Evolutionary conservation across 169 alveolate genomes (phyloP), one percentile per base, ranked within the genome.

Genomic region (Eimeria falciformis): DNA sequence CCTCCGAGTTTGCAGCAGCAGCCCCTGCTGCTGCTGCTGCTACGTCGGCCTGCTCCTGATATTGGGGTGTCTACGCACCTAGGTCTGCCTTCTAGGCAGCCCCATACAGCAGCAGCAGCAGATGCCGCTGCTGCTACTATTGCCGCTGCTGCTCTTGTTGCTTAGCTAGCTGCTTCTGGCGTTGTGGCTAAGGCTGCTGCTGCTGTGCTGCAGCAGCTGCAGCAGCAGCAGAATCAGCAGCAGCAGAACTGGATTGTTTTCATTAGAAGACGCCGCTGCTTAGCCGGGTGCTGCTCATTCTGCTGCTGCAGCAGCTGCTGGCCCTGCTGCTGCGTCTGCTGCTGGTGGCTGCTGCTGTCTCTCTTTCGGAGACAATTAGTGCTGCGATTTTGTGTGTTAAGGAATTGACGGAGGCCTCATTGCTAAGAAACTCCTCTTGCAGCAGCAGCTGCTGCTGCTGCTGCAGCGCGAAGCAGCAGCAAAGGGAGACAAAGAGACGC

Each of bases 391-490:
- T 69, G 29, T 29, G 29, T 69, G 82, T 69, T 33, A 69, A 17
- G 56, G 82, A 69, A 17, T 69, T 37, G 25, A 25, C 82, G 7
- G 82, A 69, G 53, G 82, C 82, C 14, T 69, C 55, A 0, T 53
- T 53, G 5, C 29, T 21, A 69, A 21, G 25, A 37, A 69, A 27
- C 37, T 69, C 82, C 37, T 69, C 82, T 6, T 11, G 82, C 25
- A 69, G 82, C 82, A 9, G 50, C 5, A 29, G 82, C 55, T 69
- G 82, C 82, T 69, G 82, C 53, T 69, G 82, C 27, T 69, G 82
- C 53, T 69, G 82, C 82, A 69, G 55, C 82, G 55, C 18, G 56
- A 69, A 69, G 53, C 82, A 69, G 55, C 82, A 11, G 55, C 55
- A 27, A 14, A 69, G 50, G 0, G 82, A 37, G 6, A 69, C n/a